Evolutionary conservation across 2,329 filamentous ascomycete species (phyloP).

Genomic region (Botrytis tulipae): DNA sequence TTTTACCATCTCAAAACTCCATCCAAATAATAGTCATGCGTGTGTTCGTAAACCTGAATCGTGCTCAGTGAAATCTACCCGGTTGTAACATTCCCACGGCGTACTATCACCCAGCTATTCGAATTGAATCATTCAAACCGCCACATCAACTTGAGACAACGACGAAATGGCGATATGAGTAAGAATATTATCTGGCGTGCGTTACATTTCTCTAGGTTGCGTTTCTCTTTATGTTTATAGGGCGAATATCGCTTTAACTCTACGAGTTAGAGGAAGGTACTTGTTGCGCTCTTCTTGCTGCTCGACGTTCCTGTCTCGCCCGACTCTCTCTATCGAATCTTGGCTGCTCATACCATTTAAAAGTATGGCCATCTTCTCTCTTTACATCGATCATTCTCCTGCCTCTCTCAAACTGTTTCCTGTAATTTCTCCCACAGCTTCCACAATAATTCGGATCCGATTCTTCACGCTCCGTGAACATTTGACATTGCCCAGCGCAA

Average conservation of each 20-base stretch:
- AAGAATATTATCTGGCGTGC: not conserved
- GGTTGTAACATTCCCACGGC: not conserved
- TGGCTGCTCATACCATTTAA: constrained; percentile 12
- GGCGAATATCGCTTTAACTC: not conserved
- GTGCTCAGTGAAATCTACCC: not conserved
- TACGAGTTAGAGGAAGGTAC: not conserved
- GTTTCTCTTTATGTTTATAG: not conserved
- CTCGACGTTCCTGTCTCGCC: not conserved
- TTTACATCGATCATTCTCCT: constrained; percentile 26
- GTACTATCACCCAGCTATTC: not conserved
- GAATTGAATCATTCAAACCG: not conserved
- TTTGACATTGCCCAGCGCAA: constrained; percentile 26
- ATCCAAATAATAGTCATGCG: not conserved
- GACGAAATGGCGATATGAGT: not conserved
- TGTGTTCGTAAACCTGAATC: not conserved
- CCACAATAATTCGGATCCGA: constrained; percentile 23
- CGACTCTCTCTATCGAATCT: not conserved
- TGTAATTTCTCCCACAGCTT: constrained; percentile 25
- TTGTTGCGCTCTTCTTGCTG: not conserved
- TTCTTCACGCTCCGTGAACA: constrained; percentile 21
- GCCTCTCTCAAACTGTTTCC: constrained; percentile 28
- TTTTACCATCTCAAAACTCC: not conserved
- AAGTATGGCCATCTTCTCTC: not conserved
- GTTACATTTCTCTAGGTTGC: not conserved
- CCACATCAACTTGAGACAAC: not conserved